Conservation (phyloP, 164 flowering plant species). For the Tetrastigma voinierianum region DNA sequence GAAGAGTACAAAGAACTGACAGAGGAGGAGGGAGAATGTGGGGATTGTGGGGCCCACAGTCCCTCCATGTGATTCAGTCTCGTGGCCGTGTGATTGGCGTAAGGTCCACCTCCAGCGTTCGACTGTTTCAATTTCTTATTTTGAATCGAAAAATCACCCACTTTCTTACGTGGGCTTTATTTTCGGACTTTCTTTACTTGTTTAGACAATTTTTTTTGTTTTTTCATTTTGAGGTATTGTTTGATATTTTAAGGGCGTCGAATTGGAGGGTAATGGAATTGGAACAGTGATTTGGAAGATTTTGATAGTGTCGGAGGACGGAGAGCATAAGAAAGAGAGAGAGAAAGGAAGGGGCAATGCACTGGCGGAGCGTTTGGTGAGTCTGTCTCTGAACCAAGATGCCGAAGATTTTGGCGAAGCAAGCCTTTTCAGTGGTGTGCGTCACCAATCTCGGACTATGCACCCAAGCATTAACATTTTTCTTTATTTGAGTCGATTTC, state of each 20-base stretch:
- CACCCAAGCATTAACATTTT: not conserved
- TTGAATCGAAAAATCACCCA: too few species aligned
- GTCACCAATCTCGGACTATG: not conserved
- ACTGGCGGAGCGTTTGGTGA: too few species aligned
- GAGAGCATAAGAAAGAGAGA: too few species aligned
- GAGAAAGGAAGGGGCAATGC: not conserved
- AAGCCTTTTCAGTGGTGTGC: not conserved
- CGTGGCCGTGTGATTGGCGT: conserved; percentile 8
- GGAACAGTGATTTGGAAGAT: too few species aligned
- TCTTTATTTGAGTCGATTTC: too few species aligned
- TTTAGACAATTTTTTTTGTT: too few species aligned
- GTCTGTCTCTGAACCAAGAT: not conserved
- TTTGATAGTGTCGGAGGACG: too few species aligned
- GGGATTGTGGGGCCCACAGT: conserved; percentile 8
- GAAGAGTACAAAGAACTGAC: too few species aligned
- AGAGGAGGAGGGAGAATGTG: too few species aligned
- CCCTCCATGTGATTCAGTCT: conserved; percentile 10
- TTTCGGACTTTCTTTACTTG: not conserved
- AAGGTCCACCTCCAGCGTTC: conserved; percentile 28
- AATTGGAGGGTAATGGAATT: too few species aligned
- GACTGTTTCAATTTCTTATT: not conserved
- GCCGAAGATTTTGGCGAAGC: conserved; percentile 13
- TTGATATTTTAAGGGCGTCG: too few species aligned
- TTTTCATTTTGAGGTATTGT: too few species aligned
- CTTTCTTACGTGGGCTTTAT: conserved; percentile 9